A percentile compares a stretch with the other conserved stretches of the same genome.
These are phyloP conservation scores for Sequoia sempervirens DNA, from an alignment of 75 land plant species.

Conservation along the genomic window DNA sequence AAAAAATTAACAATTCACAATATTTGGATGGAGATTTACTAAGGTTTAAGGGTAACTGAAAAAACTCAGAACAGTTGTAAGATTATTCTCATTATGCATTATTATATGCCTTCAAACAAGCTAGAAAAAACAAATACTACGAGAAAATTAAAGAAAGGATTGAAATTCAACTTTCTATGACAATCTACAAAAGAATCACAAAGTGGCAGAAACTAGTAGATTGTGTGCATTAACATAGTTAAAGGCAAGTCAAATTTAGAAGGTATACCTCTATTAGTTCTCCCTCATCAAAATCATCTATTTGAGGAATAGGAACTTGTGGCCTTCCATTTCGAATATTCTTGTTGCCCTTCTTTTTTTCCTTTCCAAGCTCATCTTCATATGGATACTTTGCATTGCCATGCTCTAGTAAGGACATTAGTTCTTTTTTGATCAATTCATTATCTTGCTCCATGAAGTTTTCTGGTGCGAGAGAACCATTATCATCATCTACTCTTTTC, in stretches of 20 bases:
- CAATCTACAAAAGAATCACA: not conserved
- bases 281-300: conserved; percentile 82
- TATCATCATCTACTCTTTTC: conserved; percentile 51
- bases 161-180: not conserved
- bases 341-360: conserved; percentile 60
- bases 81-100: not conserved
- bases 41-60: not conserved
- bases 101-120: not conserved
- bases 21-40: not conserved
- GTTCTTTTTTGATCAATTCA: conserved; percentile 71
- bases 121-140: not conserved
- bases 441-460: conserved; percentile 82
- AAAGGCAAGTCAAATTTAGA: too few species aligned
- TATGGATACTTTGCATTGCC: conserved; percentile 91
- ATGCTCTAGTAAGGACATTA: conserved; percentile 68
- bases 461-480: conserved; percentile 64
- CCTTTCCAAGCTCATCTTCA: conserved; percentile 56
- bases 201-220: not conserved
- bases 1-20: not conserved
- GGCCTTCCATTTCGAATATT: conserved; percentile 40
- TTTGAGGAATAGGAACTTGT: conserved; percentile 32
- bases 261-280: conserved; percentile 70
- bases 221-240: not conserved
- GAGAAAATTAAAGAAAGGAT: not conserved
- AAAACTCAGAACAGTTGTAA: not conserved